A percentile compares a stretch with the other conserved stretches of the same genome.
Conservation (phyloP, 2,329 filamentous ascomycete genomes). For the Colletotrichum magnum region DNA sequence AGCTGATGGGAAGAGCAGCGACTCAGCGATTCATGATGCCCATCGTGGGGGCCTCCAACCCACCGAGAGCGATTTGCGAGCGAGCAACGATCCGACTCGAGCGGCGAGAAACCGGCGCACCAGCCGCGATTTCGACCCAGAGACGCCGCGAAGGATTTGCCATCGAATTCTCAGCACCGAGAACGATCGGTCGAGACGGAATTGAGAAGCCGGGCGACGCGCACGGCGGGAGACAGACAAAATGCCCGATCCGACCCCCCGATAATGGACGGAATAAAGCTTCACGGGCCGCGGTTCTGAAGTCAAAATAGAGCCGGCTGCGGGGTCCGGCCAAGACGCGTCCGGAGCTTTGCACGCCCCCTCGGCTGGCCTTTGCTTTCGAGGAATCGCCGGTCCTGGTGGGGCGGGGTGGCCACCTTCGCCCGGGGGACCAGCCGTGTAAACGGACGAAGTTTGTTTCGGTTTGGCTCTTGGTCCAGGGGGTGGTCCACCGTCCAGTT, state of each 20-base stretch:
- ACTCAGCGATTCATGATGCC: neutral
- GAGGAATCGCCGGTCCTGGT: neutral
- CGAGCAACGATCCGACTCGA: no score
- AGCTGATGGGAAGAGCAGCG: fast-evolving
- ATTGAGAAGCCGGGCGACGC: no score
- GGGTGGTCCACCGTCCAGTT: no score
- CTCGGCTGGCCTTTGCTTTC: neutral
- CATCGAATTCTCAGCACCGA: no score
- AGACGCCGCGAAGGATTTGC: neutral
- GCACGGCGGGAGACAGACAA: no score
- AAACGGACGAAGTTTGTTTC: no score
- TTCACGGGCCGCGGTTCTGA: neutral
- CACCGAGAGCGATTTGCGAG: neutral
- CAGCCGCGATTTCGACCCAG: neutral
- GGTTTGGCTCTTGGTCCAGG: no score
- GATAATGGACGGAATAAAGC: no score
- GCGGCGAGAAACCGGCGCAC: no score
- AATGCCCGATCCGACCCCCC: no score
- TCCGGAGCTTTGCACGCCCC: constrained; percentile 7
- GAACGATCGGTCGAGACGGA: no score
- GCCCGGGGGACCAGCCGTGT: no score
- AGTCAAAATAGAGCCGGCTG: constrained; percentile 16
- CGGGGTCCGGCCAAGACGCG: neutral
- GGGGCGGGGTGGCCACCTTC: neutral
- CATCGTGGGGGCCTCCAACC: neutral